These are phyloP conservation scores for Eustoma russellianum DNA, from an alignment of 257 asterid species.

Conservation along the genomic window DNA sequence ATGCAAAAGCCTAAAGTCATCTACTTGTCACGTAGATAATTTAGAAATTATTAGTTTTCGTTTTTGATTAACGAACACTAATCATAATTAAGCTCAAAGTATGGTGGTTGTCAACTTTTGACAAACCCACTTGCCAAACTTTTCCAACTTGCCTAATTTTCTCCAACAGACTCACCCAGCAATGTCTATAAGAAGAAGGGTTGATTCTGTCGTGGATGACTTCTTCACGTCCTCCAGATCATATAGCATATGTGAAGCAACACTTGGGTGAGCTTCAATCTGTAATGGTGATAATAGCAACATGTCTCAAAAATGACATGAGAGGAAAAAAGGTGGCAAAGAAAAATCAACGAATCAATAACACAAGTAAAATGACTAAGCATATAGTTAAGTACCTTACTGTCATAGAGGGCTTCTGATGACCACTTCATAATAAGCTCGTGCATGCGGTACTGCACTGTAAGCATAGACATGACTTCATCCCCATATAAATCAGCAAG, in stretches of 20 bases:
- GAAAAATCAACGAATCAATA: background rate
- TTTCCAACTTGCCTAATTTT: no score
- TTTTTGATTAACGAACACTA: no score
- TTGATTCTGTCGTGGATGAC: conserved; percentile 70
- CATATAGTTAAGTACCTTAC: conserved; percentile 53
- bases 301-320: background rate
- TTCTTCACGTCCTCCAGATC: conserved; percentile 73
- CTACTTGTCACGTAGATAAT: no score
- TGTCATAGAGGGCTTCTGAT: conserved; percentile 69
- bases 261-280: conserved; percentile 90
- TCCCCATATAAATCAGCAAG: conserved; percentile 80
- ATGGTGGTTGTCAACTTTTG: no score
- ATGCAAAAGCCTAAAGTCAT: no score
- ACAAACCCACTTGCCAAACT: no score
- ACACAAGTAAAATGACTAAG: conserved; percentile 7
- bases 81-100: no score
- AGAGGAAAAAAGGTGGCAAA: background rate
- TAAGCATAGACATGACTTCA: conserved; percentile 78
- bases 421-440: conserved; percentile 95
- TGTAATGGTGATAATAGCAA: conserved; percentile 17
- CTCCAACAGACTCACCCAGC: conserved; percentile 53
- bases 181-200: conserved; percentile 84
- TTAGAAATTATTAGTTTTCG: no score
- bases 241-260: conserved; percentile 61
- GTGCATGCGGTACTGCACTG: conserved; percentile 98